Evolutionary conservation across 768 basidiomycete genomes (phyloP).

Genomic region (Pleurotus tuber-regium): DNA sequence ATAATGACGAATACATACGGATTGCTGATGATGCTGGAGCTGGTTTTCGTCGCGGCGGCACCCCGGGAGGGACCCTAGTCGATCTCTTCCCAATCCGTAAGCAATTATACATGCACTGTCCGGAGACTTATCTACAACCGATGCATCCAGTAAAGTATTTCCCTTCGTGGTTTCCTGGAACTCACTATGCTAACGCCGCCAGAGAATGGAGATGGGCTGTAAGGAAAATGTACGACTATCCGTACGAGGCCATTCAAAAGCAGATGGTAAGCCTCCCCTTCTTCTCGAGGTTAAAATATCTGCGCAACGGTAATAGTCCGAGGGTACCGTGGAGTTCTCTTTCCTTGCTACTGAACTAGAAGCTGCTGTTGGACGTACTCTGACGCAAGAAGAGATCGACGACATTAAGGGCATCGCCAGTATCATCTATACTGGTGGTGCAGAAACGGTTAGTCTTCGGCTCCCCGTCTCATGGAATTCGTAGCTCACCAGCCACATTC

Average conservation of each 20-base stretch:
- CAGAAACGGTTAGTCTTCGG: conserved; percentile 8
- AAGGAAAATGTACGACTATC: neutral
- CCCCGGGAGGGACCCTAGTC: conserved; percentile 15
- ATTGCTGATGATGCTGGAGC: conserved; percentile 8
- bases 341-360: neutral
- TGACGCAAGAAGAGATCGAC: neutral
- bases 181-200: conserved; percentile 1
- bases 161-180: conserved; percentile 9
- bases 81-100: conserved; percentile 17
- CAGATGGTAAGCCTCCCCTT: neutral
- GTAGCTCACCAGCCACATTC: too few relatives aligned
- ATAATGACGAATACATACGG: conserved; percentile 16
- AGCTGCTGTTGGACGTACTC: neutral
- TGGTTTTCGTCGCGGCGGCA: conserved; percentile 10
- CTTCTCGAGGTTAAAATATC: too few relatives aligned
- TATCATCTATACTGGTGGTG: neutral
- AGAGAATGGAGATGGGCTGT: neutral
- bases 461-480: neutral
- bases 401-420: neutral
- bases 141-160: conserved; percentile 1
- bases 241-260: neutral
- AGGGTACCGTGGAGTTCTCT: neutral
- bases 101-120: neutral
- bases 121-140: neutral
- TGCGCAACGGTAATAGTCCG: too few relatives aligned